These are phyloP conservation scores for Colletotrichum australisinense DNA, from an alignment of 2,329 filamentous ascomycete species.

Conservation along the genomic window DNA sequence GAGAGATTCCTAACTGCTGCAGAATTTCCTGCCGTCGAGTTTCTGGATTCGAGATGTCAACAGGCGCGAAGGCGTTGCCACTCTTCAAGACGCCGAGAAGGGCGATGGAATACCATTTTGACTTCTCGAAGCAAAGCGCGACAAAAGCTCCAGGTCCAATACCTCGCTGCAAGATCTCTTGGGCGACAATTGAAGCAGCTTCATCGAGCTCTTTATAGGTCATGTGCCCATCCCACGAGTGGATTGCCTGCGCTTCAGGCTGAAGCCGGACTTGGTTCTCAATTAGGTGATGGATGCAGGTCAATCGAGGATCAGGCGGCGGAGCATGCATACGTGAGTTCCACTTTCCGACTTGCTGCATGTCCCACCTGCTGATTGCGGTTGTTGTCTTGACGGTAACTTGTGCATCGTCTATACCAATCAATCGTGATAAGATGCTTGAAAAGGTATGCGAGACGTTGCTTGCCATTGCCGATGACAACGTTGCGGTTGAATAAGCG, in stretches of 20 bases:
- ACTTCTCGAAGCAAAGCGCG: conserved; percentile 44
- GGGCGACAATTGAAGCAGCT: conserved; percentile 6
- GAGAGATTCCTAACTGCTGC: not conserved
- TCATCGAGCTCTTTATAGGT: conserved; percentile 23
- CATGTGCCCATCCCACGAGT: conserved; percentile 35
- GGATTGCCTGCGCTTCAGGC: conserved; percentile 35
- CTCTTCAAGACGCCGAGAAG: conserved; percentile 46
- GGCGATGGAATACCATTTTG: conserved; percentile 40
- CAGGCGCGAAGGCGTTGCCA: conserved; percentile 44
- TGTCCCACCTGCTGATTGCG: not conserved
- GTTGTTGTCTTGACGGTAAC: not conserved
- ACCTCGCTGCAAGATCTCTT: conserved; percentile 22
- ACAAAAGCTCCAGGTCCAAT: conserved; percentile 39
- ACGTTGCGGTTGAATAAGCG: not conserved
- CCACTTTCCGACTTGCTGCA: not conserved
- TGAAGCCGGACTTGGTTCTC: conserved; percentile 18
- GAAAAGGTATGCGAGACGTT: conserved; percentile 19
- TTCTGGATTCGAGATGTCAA: conserved; percentile 38
- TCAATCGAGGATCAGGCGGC: accelerated
- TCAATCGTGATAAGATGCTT: not conserved
- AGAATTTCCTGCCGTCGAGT: conserved; percentile 4
- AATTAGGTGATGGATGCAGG: conserved; percentile 39
- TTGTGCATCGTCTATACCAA: not conserved
- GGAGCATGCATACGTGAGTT: not conserved
- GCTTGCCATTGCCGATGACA: conserved; percentile 7